Base-by-base conservation (phyloP, 1,139 yeast species). In the Yamadazyma kanchanaburiensis region DNA sequence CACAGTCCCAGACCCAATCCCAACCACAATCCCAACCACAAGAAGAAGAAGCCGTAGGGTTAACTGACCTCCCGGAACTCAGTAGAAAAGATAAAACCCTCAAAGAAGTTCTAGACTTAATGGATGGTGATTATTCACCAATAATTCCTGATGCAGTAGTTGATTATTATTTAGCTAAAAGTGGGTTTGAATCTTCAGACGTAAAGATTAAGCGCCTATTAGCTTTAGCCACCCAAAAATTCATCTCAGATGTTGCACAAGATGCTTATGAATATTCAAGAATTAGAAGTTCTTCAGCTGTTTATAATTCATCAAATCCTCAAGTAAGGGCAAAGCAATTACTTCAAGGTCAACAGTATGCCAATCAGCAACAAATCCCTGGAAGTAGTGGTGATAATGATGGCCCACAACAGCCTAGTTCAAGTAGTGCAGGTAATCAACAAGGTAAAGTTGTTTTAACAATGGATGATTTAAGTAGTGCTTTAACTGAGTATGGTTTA, bases 61-160 rank as follows among this genome's bases (percentile, higher is more conserved):
- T 60, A 31, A 76, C 73, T 14, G 84, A 76, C 25, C 60, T 82
- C 10, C 89, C 94, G 0, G 85, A 80, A 35, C 65, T 83, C 34
- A 75, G 88, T 2, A 70, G 91, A 40, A 85, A 86, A 45, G 98
- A 94, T 48, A 88, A 87, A 51, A 81, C 95, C 0, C 63, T 94
- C 26, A 78, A 80, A 44, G 97, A 94, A 46, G 81, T 94, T 21
- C 68, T 94, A 21, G 84, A 82, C 28, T 68, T 88, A 59, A 83
- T 91, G 89, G 95, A 87, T 40, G 71, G 64, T 1, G 95, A 88
- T 36, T 88, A 82, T 55, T 88, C 96, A 3, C 98, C 98, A 1
- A 84, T 94, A 24, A 91, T 94, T 25, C 99, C 99, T 0, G 98
- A 94, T 53, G 94, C 95, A 0, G 97, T 94, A n/a, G 86, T 96